Conservation (phyloP, 768 basidiomycete species). For the Leccinum subgranulosum region DNA sequence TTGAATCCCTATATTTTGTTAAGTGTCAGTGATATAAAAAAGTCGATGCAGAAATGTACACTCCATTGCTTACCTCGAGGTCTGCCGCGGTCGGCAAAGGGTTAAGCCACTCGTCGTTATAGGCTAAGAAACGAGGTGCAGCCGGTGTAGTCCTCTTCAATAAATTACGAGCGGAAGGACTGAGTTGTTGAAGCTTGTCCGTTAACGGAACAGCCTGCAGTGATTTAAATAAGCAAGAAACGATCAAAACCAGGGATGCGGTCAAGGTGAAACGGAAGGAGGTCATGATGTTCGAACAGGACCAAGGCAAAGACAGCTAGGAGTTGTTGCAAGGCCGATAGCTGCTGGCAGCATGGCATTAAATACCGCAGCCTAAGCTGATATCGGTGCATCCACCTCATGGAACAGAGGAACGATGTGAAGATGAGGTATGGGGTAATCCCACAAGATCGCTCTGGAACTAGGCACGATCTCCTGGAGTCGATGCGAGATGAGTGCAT, state of each 20-base stretch:
- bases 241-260: not conserved
- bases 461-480: not conserved
- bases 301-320: not conserved
- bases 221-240: constrained; percentile 9
- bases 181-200: constrained; percentile 24
- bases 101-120: constrained; percentile 40
- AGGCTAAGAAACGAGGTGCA: constrained; percentile 47
- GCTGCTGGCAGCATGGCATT: constrained; percentile 1
- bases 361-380: constrained; percentile 14
- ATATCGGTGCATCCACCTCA: not conserved
- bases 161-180: constrained; percentile 18
- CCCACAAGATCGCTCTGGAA: not conserved
- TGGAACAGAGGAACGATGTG: constrained; percentile 7
- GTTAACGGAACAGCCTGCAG: constrained; percentile 16
- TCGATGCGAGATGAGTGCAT: not conserved
- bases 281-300: constrained; percentile 10
- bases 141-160: constrained; percentile 30
- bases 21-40: not conserved
- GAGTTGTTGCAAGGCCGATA: not conserved
- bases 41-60: not conserved
- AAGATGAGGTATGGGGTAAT: not conserved
- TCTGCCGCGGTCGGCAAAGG: constrained; percentile 43
- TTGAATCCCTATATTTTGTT: constrained; percentile 29
- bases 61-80: constrained; percentile 35
- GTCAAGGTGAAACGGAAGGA: constrained; percentile 6